A percentile compares a stretch with the other conserved stretches of the same genome.
Evolutionary conservation across 306 rosid genomes (phyloP).

Genomic region (Sindora glabra): DNA sequence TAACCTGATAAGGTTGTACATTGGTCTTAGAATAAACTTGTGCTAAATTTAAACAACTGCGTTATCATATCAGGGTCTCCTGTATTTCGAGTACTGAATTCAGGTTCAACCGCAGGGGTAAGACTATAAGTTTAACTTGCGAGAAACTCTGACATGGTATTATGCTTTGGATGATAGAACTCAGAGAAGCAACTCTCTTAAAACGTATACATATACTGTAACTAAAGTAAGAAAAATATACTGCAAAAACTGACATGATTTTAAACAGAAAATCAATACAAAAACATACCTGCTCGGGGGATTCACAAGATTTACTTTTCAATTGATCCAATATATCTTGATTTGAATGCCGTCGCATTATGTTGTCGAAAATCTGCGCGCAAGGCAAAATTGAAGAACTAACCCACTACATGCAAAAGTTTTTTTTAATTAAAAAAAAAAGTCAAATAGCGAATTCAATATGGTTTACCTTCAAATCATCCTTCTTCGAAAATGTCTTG

Average conservation of each 20-base stretch:
- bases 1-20: neutral
- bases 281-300: conserved; percentile 61
- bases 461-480: conserved; percentile 8
- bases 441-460: too few relatives aligned
- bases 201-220: neutral
- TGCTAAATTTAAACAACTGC: neutral
- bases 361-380: conserved; percentile 1
- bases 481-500: conserved; percentile 12
- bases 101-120: neutral
- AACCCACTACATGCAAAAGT: too few relatives aligned
- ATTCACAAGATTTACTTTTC: conserved; percentile 26
- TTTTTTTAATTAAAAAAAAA: too few relatives aligned
- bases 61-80: neutral
- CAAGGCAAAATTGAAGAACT: too few relatives aligned
- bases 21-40: neutral
- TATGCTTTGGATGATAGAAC: neutral
- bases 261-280: neutral
- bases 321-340: conserved; percentile 28
- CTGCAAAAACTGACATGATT: neutral
- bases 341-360: conserved; percentile 46
- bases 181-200: neutral
- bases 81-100: neutral
- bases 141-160: neutral
- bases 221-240: neutral
- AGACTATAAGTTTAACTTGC: neutral